Percentiles rank a stretch among this genome's conserved stretches.
These are phyloP conservation scores for Cladorrhinum samala DNA, from an alignment of 495 filamentous ascomycete genomes.

Conservation along the genomic window DNA sequence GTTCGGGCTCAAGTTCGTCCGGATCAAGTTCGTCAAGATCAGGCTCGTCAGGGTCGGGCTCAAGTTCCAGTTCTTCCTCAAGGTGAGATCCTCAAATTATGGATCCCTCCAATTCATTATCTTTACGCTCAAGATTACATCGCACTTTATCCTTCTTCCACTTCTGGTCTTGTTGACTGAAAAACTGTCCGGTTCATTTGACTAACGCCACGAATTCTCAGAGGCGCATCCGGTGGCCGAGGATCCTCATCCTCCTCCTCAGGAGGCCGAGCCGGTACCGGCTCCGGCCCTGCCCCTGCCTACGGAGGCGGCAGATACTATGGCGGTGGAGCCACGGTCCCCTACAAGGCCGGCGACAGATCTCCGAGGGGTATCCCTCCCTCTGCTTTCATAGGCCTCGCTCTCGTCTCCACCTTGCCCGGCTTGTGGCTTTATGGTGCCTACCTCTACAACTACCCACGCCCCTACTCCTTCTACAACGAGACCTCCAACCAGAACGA, in stretches of 20 bases:
- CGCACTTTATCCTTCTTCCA: too few relatives aligned
- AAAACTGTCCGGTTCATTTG: too few relatives aligned
- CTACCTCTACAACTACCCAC: slow-evolving; percentile 62
- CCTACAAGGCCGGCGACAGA: slow-evolving; percentile 56
- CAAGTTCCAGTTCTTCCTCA: neutral
- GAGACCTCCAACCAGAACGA: slow-evolving; percentile 50
- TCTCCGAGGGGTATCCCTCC: slow-evolving; percentile 53
- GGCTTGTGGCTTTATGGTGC: slow-evolving; percentile 57
- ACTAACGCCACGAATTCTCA: neutral
- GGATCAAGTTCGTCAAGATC: neutral
- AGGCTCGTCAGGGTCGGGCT: neutral
- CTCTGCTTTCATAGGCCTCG: slow-evolving; percentile 52
- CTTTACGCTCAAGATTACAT: neutral
- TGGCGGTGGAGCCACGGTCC: slow-evolving; percentile 63
- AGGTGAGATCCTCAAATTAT: neutral
- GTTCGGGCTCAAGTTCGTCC: neutral
- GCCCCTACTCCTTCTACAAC: slow-evolving; percentile 61
- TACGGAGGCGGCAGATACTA: slow-evolving; percentile 71
- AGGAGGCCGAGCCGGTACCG: slow-evolving; percentile 60
- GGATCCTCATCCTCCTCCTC: slow-evolving; percentile 39
- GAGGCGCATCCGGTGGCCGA: slow-evolving; percentile 8
- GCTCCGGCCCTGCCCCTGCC: slow-evolving; percentile 54
- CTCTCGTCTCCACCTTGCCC: slow-evolving; percentile 49
- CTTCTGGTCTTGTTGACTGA: too few relatives aligned
- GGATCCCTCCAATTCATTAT: too few relatives aligned